Base-by-base conservation (phyloP, 371 early-diverging fungal species). In the Circinella minor region DNA sequence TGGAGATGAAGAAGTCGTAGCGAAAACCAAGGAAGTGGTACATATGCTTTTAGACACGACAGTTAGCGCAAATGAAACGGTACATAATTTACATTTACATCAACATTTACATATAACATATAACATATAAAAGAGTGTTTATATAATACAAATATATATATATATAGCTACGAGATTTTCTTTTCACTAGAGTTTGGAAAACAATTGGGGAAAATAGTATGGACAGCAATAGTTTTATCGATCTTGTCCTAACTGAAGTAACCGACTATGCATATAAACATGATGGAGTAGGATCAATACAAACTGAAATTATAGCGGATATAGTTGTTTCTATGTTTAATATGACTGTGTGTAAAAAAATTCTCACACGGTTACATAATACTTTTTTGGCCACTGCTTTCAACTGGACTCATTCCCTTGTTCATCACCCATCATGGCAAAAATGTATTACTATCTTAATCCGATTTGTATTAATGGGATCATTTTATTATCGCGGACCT, bases 111-210 rank as follows among this genome's bases (percentile, higher is more conserved):
- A 43, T 0, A 6, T 11, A 11, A 43, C 9, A 9, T 39, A 9
- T 4, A 39, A 39, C 43, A 43, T 9, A 43, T 6, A 43, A 43
- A 43, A 9, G 43, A 43, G 43, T 43, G 11, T 43, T 11, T 43
- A 43, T 43, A 43, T 43, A 43, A 43, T 11, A 43, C 6, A 43
- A 43, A 9, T 43, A 43, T 11, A 43, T 43, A 43, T 2, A 67
- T n/a, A 39, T 49, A 57, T 63, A 81, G 77, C 91, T 95, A 81
- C 91, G 90, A 70, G 90, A 90, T 57, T 75, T 91, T 18, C 81
- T 95, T 65, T 93, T 94, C 81, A 83, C 89, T 48, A 91, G 91
- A 39, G 87, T 96, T 14, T 97, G 97, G 97, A 83, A 83, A 34
- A 79, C 85, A 4, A 78, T 97, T 36, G 94, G 89, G 8, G 79